These are phyloP conservation scores for Talaromyces pinophilus DNA, from an alignment of 2,329 filamentous ascomycete species.

Conservation along the genomic window DNA sequence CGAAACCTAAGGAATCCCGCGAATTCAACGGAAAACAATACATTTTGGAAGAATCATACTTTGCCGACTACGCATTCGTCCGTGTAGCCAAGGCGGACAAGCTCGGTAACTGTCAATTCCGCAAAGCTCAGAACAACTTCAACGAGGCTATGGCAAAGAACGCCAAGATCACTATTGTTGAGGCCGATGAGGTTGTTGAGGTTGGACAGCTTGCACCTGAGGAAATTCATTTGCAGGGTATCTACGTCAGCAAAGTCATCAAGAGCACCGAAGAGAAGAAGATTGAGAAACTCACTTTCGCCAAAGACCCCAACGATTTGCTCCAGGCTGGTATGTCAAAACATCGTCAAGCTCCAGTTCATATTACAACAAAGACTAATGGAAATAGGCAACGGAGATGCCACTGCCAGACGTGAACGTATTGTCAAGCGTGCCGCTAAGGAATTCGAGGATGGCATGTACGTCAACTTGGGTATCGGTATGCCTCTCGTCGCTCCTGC, in stretches of 20 bases:
- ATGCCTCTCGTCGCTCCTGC: constrained; percentile 81
- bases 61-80: constrained; percentile 75
- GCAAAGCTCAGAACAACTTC: constrained; percentile 73
- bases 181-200: constrained; percentile 81
- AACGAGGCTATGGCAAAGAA: constrained; percentile 79
- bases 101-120: constrained; percentile 77
- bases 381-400: constrained; percentile 52
- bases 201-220: constrained; percentile 71
- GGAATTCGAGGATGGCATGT: constrained; percentile 62
- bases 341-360: too few relatives aligned
- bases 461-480: constrained; percentile 72
- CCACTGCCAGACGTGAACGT: constrained; percentile 72
- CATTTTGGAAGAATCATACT: constrained; percentile 74
- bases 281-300: constrained; percentile 77
- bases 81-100: constrained; percentile 75
- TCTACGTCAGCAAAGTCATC: constrained; percentile 80
- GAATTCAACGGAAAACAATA: constrained; percentile 73
- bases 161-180: constrained; percentile 75
- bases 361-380: constrained; percentile 31
- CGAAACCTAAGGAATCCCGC: constrained; percentile 68
- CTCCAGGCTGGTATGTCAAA: constrained; percentile 48
- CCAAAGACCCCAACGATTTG: constrained; percentile 61
- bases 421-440: constrained; percentile 75
- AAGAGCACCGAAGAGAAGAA: constrained; percentile 69
- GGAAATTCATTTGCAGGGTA: constrained; percentile 76